These are phyloP conservation scores for Trichoderma virens DNA, from an alignment of 495 filamentous ascomycete genomes.

Conservation along the genomic window DNA sequence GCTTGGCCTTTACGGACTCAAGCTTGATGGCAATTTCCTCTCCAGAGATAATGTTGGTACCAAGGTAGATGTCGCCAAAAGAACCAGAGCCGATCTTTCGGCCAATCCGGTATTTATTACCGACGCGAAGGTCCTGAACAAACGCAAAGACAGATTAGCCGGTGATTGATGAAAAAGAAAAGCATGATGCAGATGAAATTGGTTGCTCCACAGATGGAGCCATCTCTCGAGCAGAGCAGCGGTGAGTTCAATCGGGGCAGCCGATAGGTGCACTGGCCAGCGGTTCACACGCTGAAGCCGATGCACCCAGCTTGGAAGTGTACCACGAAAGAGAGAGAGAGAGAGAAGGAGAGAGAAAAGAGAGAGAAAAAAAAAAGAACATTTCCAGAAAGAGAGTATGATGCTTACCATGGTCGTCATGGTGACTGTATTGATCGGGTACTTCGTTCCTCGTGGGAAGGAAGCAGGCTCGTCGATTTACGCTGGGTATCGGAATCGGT, in stretches of 20 bases:
- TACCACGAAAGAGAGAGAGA: background rate
- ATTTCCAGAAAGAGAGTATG: background rate
- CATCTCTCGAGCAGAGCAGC: background rate
- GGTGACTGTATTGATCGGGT: background rate
- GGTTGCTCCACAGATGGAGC: background rate
- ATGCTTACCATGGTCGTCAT: conserved; percentile 47
- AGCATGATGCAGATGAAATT: background rate
- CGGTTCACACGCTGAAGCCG: background rate
- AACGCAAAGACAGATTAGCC: background rate
- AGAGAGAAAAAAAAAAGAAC: background rate
- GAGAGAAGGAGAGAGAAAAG: background rate
- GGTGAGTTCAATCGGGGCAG: conserved; percentile 1
- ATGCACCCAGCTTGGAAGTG: background rate
- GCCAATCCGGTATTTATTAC: conserved; percentile 99
- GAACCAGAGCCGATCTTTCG: conserved; percentile 98
- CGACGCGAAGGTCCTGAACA: conserved; percentile 88
- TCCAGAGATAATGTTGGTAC: conserved; percentile 99
- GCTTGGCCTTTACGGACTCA: conserved; percentile 99
- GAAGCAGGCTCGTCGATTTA: background rate
- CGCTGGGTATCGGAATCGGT: background rate
- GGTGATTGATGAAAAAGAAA: background rate
- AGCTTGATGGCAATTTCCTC: conserved; percentile 99
- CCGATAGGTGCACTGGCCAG: conserved; percentile 8
- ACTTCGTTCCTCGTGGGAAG: background rate
- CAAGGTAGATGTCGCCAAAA: conserved; percentile 99